Conservation (phyloP, 1,139 yeast species). For the Candida glucosophila region DNA sequence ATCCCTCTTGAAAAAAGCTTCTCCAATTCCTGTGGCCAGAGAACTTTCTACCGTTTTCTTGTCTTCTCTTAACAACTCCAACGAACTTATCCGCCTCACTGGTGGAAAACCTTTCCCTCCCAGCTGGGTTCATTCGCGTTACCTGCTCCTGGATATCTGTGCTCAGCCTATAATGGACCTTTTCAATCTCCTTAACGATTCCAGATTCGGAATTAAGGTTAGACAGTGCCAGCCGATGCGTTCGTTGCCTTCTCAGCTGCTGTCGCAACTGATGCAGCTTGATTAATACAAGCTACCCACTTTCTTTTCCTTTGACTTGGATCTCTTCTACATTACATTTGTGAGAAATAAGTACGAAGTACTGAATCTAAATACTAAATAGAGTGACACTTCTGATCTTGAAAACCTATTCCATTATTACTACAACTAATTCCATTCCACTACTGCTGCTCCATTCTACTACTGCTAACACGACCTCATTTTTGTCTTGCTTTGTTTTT, state of each 20-base stretch:
- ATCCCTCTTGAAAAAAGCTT: conserved; percentile 48
- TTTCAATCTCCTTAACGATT: conserved; percentile 51
- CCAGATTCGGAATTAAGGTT: conserved; percentile 57
- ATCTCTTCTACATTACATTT: no score
- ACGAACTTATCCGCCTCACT: conserved; percentile 64
- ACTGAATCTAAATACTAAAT: no score
- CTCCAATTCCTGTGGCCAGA: conserved; percentile 47
- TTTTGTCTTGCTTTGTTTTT: no score
- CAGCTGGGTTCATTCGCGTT: conserved; percentile 79
- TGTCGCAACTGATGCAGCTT: conserved; percentile 14
- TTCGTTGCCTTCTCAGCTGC: conserved; percentile 9
- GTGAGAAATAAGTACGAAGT: no score
- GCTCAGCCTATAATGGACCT: conserved; percentile 46
- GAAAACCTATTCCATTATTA: no score
- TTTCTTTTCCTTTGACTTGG: no score
- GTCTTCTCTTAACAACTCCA: conserved; percentile 13
- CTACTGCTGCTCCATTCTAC: no score
- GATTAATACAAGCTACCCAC: no score
- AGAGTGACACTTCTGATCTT: no score
- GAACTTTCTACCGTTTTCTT: conserved; percentile 61
- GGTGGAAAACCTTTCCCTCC: conserved; percentile 73
- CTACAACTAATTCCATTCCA: no score
- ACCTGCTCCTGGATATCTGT: conserved; percentile 39
- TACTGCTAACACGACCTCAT: no score
- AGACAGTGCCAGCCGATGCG: conserved; percentile 56